Base-by-base conservation (phyloP, 176 grass and related monocot genomes). In the Chrysopogon serrulatus region DNA sequence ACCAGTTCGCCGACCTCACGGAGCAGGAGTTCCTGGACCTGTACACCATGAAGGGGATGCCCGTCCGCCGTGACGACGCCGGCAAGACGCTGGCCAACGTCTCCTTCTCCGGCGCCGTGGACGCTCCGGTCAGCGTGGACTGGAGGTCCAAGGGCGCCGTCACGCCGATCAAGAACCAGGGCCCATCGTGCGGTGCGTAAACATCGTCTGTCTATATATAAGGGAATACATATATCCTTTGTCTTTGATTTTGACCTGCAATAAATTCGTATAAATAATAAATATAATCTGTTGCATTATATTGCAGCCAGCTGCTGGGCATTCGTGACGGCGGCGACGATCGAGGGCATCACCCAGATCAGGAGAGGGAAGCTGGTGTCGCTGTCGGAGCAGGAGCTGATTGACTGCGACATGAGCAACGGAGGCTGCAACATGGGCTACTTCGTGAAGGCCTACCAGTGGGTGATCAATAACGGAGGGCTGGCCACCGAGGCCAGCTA, bases 401-500 rank as follows among this genome's bases (percentile, higher is more conserved):
- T 95, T 19, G 90, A 92, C 63, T 95, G 93, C 49, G 87, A 92
- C 70, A 45, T n/a, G n/a, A n/a, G n/a, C 68, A 75, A 90, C 74
- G 32, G 37, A 8, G 82, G 93, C 19, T 92, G 93, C 77, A 40
- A 54, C 32, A 51, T 57, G 5, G 90, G 93, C 8, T 72, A 48
- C 23, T 74, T 60, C 24, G 27, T 34, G 4, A 78, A 41, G 19
- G 87, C 73, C 1, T 90, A 80, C 63, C 15, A 17, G 10, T 92
- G 82, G 65, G 65, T 95, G 13, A 10, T 86, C 33, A 8, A 81
- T 33, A 95, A 90, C 53, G 82, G 82, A 4, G 90, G 87, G 6
- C 36, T 95, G 0, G 86, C 89, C 1, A 86, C 82, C 0, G 79
- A 61, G 44, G 57, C 72, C 5, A 62, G 34, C 63, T 95, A 95